phyloP scores from a whole-genome alignment of 495 filamentous ascomycete genomes.

The Penicillium atrosanguineum region DNA sequence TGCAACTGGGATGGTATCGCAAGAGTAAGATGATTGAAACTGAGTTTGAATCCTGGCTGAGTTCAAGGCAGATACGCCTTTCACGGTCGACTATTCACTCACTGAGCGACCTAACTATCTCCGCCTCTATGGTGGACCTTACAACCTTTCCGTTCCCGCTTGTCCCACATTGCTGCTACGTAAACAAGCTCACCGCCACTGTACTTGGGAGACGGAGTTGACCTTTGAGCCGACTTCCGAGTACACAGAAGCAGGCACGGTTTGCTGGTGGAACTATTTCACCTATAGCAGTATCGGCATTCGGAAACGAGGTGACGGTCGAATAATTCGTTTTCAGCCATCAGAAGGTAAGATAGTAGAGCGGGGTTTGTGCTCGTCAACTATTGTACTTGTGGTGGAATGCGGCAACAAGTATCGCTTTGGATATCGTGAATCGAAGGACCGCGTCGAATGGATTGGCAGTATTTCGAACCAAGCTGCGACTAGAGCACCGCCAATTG shows the following conservation, averaged over 20 bases:
- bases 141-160: slow-evolving; percentile 37
- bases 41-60: slow-evolving; percentile 1
- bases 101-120: slow-evolving; percentile 33
- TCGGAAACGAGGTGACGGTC: slow-evolving; percentile 13
- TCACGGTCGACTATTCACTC: slow-evolving; percentile 34
- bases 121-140: slow-evolving; percentile 40
- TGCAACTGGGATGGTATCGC: slow-evolving; percentile 42
- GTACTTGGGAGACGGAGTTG: slow-evolving; percentile 34
- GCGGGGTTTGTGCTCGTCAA: not conserved
- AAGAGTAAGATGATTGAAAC: slow-evolving; percentile 28
- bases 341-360: slow-evolving; percentile 18
- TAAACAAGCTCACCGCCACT: slow-evolving; percentile 38
- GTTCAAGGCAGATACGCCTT: slow-evolving; percentile 23
- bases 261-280: slow-evolving; percentile 43
- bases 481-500: slow-evolving; percentile 31
- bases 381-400: slow-evolving; percentile 25
- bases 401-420: slow-evolving; percentile 30
- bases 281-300: slow-evolving; percentile 38
- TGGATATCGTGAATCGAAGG: slow-evolving; percentile 22
- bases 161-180: slow-evolving; percentile 43
- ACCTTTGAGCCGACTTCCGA: slow-evolving; percentile 28
- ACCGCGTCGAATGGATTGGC: slow-evolving; percentile 26
- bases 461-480: slow-evolving; percentile 25
- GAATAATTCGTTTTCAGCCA: slow-evolving; percentile 25
- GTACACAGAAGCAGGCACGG: slow-evolving; percentile 38